Evolutionary conservation across 2,329 filamentous ascomycete genomes (phyloP).

Genomic region (Sarocladiaceae sp.): DNA sequence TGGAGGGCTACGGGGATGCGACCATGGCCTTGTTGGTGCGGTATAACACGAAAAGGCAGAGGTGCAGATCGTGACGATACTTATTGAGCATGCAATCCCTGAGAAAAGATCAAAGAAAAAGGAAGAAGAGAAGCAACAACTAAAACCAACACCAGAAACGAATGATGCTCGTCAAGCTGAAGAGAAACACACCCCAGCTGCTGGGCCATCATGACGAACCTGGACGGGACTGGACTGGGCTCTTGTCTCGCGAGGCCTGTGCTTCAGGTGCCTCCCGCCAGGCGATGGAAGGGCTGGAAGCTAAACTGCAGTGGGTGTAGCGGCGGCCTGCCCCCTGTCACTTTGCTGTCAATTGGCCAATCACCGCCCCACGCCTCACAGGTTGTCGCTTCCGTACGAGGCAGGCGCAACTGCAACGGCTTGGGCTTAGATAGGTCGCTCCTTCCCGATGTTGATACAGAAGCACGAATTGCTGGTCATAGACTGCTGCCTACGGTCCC

Average conservation of each 20-base stretch:
- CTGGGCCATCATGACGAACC: no score
- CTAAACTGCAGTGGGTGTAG: background rate
- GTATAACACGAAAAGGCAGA: background rate
- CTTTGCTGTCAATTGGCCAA: background rate
- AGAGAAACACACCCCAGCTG: no score
- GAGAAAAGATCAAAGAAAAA: background rate
- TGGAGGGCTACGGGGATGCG: background rate
- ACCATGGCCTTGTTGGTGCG: background rate
- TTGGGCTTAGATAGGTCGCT: no score
- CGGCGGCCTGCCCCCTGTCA: background rate
- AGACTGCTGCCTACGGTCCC: no score
- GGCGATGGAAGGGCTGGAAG: background rate
- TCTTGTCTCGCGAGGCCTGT: background rate
- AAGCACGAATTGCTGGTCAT: no score
- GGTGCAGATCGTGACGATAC: background rate
- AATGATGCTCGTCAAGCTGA: background rate
- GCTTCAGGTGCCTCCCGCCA: constrained; percentile 1
- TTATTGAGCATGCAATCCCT: background rate
- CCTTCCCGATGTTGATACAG: no score
- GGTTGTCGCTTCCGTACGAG: background rate
- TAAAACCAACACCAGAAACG: no score
- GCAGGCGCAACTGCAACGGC: background rate
- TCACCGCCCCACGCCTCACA: background rate
- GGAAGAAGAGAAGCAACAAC: background rate
- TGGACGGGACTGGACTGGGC: background rate